These are phyloP conservation scores for Fraxinus cuspidata DNA, from an alignment of 257 asterid genomes.

Conservation along the genomic window DNA sequence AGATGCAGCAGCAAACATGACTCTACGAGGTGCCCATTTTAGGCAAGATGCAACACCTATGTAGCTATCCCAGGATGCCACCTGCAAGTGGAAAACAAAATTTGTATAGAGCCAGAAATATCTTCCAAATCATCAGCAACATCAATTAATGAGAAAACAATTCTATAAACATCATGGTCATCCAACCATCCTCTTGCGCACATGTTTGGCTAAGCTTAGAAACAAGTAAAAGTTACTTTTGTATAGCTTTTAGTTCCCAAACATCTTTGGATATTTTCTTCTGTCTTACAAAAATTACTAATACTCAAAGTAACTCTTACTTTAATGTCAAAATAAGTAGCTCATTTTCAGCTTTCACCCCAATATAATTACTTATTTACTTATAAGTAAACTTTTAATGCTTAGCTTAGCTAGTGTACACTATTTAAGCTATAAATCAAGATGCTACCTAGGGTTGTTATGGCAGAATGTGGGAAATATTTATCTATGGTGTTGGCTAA, in stretches of 20 bases:
- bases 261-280: background rate
- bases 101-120: background rate
- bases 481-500: background rate
- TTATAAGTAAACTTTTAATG: background rate
- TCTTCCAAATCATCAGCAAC: background rate
- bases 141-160: background rate
- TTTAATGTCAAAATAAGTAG: background rate
- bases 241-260: background rate
- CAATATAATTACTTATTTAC: background rate
- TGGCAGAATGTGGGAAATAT: background rate
- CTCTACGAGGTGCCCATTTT: constrained; percentile 93
- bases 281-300: background rate
- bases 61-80: constrained; percentile 76
- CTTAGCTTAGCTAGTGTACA: background rate
- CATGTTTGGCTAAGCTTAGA: background rate
- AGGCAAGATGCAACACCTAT: constrained; percentile 73
- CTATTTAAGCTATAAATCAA: background rate
- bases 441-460: background rate
- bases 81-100: constrained; percentile 35
- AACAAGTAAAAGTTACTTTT: background rate
- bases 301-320: background rate
- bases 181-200: background rate
- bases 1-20: constrained; percentile 84
- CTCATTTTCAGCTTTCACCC: background rate
- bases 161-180: background rate